phyloP scores from a whole-genome alignment of 371 early-diverging fungal genomes.

The Mucor ambiguus region DNA sequence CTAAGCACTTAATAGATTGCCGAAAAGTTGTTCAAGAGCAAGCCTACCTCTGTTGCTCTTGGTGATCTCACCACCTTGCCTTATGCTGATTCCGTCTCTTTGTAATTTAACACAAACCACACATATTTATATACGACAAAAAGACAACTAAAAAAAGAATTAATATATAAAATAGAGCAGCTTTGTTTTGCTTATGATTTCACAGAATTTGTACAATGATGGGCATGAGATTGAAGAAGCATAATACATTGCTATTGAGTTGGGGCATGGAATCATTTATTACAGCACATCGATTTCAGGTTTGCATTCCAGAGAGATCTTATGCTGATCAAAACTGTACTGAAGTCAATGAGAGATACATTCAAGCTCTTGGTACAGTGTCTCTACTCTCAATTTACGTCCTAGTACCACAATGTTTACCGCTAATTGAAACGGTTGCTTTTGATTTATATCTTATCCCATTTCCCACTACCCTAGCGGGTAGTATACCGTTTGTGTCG shows the following conservation, averaged over 20 bases:
- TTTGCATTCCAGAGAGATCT: too few species aligned
- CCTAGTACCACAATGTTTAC: too few species aligned
- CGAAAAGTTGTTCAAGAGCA: slow-evolving; percentile 67
- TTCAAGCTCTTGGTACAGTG: too few species aligned
- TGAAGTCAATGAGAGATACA: too few species aligned
- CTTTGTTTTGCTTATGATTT: not conserved
- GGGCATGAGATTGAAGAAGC: not conserved
- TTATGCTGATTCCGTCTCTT: slow-evolving; percentile 82
- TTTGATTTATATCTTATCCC: too few species aligned
- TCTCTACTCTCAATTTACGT: too few species aligned
- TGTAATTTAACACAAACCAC: slow-evolving; percentile 34
- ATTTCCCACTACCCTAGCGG: too few species aligned
- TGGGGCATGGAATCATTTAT: not conserved
- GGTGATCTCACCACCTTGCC: slow-evolving; percentile 81
- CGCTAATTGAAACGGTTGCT: too few species aligned
- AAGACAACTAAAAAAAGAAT: slow-evolving; percentile 5
- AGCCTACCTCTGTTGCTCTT: slow-evolving; percentile 81
- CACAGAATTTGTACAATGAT: not conserved
- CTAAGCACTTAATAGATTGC: slow-evolving; percentile 51
- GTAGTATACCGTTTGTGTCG: too few species aligned
- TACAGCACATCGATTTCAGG: too few species aligned
- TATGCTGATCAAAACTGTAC: too few species aligned
- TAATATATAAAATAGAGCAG: slow-evolving; percentile 1
- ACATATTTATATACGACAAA: slow-evolving; percentile 17
- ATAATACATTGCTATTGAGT: not conserved